These are phyloP conservation scores for Hibiscus mutabilis DNA, from an alignment of 345 rosid species.

Conservation along the genomic window DNA sequence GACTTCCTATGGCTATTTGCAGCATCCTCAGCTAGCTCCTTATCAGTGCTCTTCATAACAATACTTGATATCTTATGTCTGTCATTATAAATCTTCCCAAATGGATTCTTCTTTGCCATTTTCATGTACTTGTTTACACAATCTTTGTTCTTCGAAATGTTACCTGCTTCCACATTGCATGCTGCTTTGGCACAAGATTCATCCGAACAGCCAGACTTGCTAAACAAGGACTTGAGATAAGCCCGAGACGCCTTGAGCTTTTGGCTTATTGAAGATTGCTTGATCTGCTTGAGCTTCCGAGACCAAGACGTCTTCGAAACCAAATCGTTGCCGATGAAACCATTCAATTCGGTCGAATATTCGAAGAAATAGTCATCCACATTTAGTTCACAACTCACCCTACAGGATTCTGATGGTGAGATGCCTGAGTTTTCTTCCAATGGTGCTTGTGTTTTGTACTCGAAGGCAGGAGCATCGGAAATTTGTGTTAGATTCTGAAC, in stretches of 20 bases:
- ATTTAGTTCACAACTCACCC: conserved; percentile 48
- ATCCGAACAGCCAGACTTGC: conserved; percentile 50
- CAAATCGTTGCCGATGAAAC: conserved; percentile 29
- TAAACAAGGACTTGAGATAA: conserved; percentile 54
- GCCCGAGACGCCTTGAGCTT: conserved; percentile 63
- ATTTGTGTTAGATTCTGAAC: conserved; percentile 57
- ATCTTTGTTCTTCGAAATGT: conserved; percentile 17
- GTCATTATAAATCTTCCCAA: conserved; percentile 19
- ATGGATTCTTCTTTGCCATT: conserved; percentile 34
- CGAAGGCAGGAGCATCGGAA: background rate
- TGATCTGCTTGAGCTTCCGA: conserved; percentile 47
- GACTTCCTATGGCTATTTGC: conserved; percentile 58
- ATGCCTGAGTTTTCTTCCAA: conserved; percentile 25
- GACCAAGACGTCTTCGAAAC: conserved; percentile 37
- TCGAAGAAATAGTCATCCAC: conserved; percentile 49
- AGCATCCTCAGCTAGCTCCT: conserved; percentile 27
- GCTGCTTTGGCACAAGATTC: conserved; percentile 34
- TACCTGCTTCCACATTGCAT: conserved; percentile 23
- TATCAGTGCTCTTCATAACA: conserved; percentile 24
- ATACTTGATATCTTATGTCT: conserved; percentile 17
- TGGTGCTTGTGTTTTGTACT: conserved; percentile 13
- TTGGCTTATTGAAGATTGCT: conserved; percentile 44
- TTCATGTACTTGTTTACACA: conserved; percentile 27
- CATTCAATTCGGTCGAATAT: conserved; percentile 45
- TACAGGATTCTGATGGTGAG: conserved; percentile 49